Evolutionary conservation across 1,284 basidiomycete genomes (phyloP), one percentile per base, ranked within the genome.

Genomic region (Trichosporon coremiiforme): DNA sequence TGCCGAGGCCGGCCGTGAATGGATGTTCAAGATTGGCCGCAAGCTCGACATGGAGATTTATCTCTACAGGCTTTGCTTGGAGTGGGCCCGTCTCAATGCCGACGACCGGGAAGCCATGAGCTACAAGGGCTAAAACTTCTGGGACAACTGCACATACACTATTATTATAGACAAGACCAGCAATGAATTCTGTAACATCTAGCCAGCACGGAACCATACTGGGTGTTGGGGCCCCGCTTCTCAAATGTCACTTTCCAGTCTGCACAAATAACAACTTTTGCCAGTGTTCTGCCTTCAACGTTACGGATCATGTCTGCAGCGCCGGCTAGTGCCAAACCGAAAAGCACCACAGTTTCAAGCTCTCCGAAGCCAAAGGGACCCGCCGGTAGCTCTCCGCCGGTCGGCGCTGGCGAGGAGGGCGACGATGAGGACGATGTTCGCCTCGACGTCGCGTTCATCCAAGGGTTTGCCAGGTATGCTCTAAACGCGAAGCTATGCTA

Each of bases 11-110:
- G 94, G 95, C 15, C 90, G 94, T 77, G 88, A 92, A 70, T 97
- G 95, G 95, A 94, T 91, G 84, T 88, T 89, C 78, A 91, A 88
- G 2, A 86, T 93, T 63, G 92, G 91, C 45, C 85, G 93, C 70
- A 89, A 87, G 71, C 86, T 90, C 71, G 95, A 97, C 84, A 94
- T 94, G 93, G 92, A 96, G 87, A 89, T 82, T 69, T 85, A 95
- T 81, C 89, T 95, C n/a, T 95, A 93, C 82, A 86, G 93, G 70
- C 85, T 98, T 15, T 91, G 92, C 77, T 84, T 98, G 64, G 95
- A 98, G 79, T 98, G 93, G 86, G 94, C 90, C 10, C 85, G 93
- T 50, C 85, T 97, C 41, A 90, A 88, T 85, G 87, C 90, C 17
- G 92, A 95, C 77, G 91, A 95, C 83, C 87, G 93, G 64, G 91